Percentiles rank a stretch among this genome's conserved stretches.
These are phyloP conservation scores for Cryptomeria japonica DNA, from an alignment of 75 land plant genomes.

Conservation along the genomic window DNA sequence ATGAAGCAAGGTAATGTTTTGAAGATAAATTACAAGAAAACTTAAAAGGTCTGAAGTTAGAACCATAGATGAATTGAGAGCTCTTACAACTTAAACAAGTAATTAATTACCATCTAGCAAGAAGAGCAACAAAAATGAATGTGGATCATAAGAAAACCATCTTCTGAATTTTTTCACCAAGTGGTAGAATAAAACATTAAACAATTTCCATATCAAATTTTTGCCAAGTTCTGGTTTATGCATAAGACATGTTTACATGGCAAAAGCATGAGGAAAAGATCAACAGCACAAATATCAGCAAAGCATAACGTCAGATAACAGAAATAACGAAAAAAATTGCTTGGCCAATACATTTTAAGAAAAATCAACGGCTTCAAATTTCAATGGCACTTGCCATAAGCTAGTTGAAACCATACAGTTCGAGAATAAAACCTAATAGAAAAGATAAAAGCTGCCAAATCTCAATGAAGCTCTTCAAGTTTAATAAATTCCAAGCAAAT, in stretches of 20 bases:
- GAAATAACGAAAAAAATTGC: neutral
- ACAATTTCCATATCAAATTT: neutral
- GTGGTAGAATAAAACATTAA: neutral
- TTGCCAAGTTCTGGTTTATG: neutral
- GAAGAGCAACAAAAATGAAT: neutral
- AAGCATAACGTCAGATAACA: neutral
- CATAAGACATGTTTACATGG: neutral
- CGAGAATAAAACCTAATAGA: neutral
- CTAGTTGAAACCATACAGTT: constrained; percentile 6
- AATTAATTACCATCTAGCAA: neutral
- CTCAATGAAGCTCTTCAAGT: constrained; percentile 9
- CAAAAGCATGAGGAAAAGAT: neutral
- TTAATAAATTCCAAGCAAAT: constrained; percentile 8
- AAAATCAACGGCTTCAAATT: constrained; percentile 2
- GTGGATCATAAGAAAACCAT: neutral
- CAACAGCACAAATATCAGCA: neutral
- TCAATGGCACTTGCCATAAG: neutral
- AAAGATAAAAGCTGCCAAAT: neutral
- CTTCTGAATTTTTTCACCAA: neutral
- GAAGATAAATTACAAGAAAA: neutral
- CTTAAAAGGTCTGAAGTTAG: neutral
- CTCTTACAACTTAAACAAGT: neutral
- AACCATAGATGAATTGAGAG: neutral
- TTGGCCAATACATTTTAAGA: neutral
- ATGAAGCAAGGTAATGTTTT: neutral